phyloP scores from a whole-genome alignment of 2,329 filamentous ascomycete genomes.

The Calonectria honghensis region DNA sequence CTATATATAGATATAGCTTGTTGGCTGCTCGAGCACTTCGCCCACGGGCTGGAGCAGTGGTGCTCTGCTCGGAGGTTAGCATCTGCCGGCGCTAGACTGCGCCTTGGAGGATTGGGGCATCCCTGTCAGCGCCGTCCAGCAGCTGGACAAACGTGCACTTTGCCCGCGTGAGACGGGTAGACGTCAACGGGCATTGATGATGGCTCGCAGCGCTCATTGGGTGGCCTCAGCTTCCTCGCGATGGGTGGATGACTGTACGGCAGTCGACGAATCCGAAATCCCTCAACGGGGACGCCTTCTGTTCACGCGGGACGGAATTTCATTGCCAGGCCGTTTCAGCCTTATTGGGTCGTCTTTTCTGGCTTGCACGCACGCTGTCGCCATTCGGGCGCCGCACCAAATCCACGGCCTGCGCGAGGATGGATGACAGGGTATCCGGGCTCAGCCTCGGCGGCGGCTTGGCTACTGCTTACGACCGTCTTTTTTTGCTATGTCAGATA shows the following conservation, averaged over 20 bases:
- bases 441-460: slow-evolving; percentile 12
- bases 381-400: neutral
- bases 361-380: no score
- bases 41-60: neutral
- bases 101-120: slow-evolving; percentile 2
- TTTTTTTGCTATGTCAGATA: neutral
- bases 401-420: neutral
- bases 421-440: slow-evolving; percentile 3
- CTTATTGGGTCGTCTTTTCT: neutral
- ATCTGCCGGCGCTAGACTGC: slow-evolving; percentile 26
- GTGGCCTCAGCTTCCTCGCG: neutral
- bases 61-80: neutral
- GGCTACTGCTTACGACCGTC: neutral
- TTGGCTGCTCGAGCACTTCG: neutral
- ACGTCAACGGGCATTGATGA: neutral
- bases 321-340: neutral
- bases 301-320: neutral
- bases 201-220: slow-evolving; percentile 3
- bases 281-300: neutral
- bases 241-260: slow-evolving; percentile 17
- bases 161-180: neutral
- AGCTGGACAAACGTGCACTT: neutral
- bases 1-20: slow-evolving; percentile 1
- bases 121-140: slow-evolving; percentile 14
- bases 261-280: slow-evolving; percentile 1